Conservation (phyloP, 106 monocot species). For the Xerophyta viscosa region DNA sequence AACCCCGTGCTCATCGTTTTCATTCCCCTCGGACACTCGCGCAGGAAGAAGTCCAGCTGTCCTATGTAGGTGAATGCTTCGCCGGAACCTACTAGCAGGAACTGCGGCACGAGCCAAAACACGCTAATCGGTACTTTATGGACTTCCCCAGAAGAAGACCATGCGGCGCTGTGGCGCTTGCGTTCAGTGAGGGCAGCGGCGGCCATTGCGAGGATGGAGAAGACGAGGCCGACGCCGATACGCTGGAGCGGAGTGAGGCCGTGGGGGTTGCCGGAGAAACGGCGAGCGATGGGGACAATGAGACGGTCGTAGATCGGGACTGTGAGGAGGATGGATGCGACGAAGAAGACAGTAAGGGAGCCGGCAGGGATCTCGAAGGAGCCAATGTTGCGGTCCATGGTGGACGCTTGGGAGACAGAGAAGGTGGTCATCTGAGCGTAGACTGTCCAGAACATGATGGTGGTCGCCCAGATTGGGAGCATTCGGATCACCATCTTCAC, state of each 20-base stretch:
- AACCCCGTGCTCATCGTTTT: constrained; percentile 85
- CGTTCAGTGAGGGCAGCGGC: constrained; percentile 40
- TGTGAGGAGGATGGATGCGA: constrained; percentile 54
- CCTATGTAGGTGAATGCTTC: constrained; percentile 73
- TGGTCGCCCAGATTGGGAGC: constrained; percentile 75
- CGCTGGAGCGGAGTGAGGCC: constrained; percentile 52
- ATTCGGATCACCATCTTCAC: constrained; percentile 66
- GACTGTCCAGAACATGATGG: constrained; percentile 79
- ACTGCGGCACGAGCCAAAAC: constrained; percentile 69
- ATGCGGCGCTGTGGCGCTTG: constrained; percentile 27
- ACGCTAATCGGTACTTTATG: constrained; percentile 21
- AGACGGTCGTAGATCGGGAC: constrained; percentile 46
- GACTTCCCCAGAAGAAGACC: neutral
- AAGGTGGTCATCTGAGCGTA: constrained; percentile 82
- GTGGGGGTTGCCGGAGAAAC: constrained; percentile 40
- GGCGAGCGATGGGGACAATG: constrained; percentile 28
- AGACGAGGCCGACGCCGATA: constrained; percentile 39
- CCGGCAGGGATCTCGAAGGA: constrained; percentile 54
- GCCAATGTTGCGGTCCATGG: constrained; percentile 58
- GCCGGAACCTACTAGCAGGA: constrained; percentile 59
- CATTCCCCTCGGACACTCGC: constrained; percentile 67
- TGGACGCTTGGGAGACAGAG: constrained; percentile 62
- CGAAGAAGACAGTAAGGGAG: constrained; percentile 70
- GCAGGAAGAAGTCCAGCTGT: constrained; percentile 63
- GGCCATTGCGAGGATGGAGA: constrained; percentile 52